Conservation (phyloP, 148 eudicot genomes). For the Limonium bicolor region DNA sequence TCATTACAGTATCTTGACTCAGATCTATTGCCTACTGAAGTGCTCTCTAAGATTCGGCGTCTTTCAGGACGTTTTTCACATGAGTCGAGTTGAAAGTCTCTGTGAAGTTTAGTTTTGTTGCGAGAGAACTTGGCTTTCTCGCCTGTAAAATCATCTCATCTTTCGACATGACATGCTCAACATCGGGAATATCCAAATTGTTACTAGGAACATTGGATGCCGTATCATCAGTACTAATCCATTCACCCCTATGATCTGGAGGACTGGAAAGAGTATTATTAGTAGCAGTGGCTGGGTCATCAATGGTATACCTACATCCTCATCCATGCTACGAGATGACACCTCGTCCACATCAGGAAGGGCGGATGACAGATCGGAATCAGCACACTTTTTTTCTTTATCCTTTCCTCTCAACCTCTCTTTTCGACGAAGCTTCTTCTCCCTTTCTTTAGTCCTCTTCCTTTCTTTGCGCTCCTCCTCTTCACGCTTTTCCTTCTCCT, state of each 20-base stretch:
- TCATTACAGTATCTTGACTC: constrained; percentile 48
- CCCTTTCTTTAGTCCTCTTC: constrained; percentile 78
- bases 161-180: constrained; percentile 18
- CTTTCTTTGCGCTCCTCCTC: constrained; percentile 95
- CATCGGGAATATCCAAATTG: constrained; percentile 23
- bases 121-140: constrained; percentile 35
- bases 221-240: constrained; percentile 18
- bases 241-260: constrained; percentile 34
- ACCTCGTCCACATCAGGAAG: constrained; percentile 27
- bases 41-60: constrained; percentile 31
- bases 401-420: constrained; percentile 92
- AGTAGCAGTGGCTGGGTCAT: constrained; percentile 23
- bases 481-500: constrained; percentile 92
- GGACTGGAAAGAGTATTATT: constrained; percentile 25
- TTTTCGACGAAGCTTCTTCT: constrained; percentile 86
- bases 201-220: constrained; percentile 18
- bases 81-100: constrained; percentile 28
- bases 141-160: constrained; percentile 21
- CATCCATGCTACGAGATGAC: constrained; percentile 19
- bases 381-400: constrained; percentile 41
- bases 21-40: constrained; percentile 21
- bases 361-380: constrained; percentile 20
- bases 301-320: constrained; percentile 19
- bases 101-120: constrained; percentile 26
- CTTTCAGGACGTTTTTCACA: constrained; percentile 46